Conservation (phyloP, 1,284 basidiomycete genomes). For the Thelephora terrestris region DNA sequence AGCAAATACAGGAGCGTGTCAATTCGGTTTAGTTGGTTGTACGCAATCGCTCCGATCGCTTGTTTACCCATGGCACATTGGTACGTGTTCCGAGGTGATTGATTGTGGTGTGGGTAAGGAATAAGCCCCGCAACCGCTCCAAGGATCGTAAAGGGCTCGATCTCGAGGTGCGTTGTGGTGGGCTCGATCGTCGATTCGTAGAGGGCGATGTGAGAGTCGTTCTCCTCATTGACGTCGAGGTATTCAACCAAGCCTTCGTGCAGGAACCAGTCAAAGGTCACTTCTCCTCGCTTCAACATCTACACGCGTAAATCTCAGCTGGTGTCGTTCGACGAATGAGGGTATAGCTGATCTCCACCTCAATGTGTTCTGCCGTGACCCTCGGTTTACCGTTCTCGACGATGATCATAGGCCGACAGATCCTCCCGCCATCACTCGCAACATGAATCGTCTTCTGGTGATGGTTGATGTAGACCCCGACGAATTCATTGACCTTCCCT, state of each 20-base stretch:
- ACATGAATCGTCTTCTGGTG: conserved; percentile 96
- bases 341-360: conserved; percentile 27
- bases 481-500: conserved; percentile 91
- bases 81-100: conserved; percentile 97
- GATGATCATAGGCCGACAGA: conserved; percentile 97
- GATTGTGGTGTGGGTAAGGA: conserved; percentile 99
- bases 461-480: conserved; percentile 94
- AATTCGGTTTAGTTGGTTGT: conserved; percentile 97
- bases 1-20: conserved; percentile 98
- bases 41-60: conserved; percentile 98
- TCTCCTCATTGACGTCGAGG: conserved; percentile 98
- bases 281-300: conserved; percentile 71
- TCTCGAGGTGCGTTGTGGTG: conserved; percentile 91
- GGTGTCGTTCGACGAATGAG: background rate
- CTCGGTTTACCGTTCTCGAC: conserved; percentile 78
- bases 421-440: conserved; percentile 94
- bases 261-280: conserved; percentile 94
- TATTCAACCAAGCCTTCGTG: conserved; percentile 97
- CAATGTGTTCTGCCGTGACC: conserved; percentile 78
- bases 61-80: conserved; percentile 99
- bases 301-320: conserved; percentile 20
- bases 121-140: conserved; percentile 98
- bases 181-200: conserved; percentile 85
- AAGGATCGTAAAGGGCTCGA: conserved; percentile 96
- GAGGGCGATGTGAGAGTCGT: conserved; percentile 94